Conservation (phyloP, 2,329 filamentous ascomycete species). For the Colletotrichum incanum region DNA sequence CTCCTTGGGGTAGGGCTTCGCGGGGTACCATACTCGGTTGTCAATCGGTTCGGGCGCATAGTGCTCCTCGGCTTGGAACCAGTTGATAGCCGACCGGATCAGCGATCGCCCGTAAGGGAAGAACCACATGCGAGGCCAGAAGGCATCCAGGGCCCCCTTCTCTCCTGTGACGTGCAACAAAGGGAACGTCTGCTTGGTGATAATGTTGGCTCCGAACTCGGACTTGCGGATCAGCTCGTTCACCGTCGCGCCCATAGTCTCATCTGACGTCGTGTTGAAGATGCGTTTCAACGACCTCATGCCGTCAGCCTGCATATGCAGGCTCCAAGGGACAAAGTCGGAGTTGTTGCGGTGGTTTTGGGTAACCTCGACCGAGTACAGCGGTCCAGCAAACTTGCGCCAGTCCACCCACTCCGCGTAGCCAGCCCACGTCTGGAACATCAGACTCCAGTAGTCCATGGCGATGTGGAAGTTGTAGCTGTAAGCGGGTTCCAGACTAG, state of each 20-base stretch:
- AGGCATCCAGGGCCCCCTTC: constrained; percentile 52
- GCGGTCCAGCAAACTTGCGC: constrained; percentile 51
- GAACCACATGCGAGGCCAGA: constrained; percentile 58
- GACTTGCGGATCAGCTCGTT: constrained; percentile 52
- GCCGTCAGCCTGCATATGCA: constrained; percentile 53
- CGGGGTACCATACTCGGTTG: constrained; percentile 50
- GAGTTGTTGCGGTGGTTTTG: constrained; percentile 45
- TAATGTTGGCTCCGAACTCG: constrained; percentile 55
- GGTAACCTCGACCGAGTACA: constrained; percentile 46
- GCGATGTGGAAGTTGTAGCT: constrained; percentile 52
- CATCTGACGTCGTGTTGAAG: constrained; percentile 50
- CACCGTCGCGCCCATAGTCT: constrained; percentile 48
- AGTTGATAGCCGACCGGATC: constrained; percentile 49
- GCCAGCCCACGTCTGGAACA: constrained; percentile 58
- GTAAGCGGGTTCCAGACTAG: constrained; percentile 43
- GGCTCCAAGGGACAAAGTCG: constrained; percentile 49
- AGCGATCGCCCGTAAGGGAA: constrained; percentile 53
- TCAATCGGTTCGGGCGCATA: constrained; percentile 51
- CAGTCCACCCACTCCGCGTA: constrained; percentile 55
- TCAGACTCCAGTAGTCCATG: constrained; percentile 58
- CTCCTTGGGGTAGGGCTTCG: constrained; percentile 36
- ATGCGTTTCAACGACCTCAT: constrained; percentile 50
- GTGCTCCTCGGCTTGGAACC: constrained; percentile 45
- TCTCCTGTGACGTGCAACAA: constrained; percentile 58
- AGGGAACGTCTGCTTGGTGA: constrained; percentile 55